Base-by-base conservation (phyloP, 805 yeast genomes). In the Candida odintsovae region DNA sequence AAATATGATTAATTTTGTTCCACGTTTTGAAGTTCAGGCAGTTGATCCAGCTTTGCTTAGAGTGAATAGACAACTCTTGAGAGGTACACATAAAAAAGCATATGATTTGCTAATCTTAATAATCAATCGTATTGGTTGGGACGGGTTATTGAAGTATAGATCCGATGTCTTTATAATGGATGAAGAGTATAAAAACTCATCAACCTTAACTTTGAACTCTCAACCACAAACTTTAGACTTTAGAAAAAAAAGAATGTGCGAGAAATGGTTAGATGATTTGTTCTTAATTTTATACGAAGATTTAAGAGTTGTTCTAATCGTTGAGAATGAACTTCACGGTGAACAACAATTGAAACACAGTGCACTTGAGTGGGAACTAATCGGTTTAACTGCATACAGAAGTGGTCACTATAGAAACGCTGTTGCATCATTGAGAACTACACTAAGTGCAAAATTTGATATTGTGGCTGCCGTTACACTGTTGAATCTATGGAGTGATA, bases 111-210 rank as follows among this genome's bases (percentile, higher is more conserved):
- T 92, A 47, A 80, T 95, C 5, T 70, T 79, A 9, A 75, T 94
- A 52, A 79, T 82, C 3, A 75, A 82, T 18, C 66, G 73, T 21
- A 69, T 82, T 37, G 97, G 97, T 4, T 92, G 99, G 99, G 88
- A 87, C 54, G 77, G 75, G 31, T 64, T 89, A 31, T 71, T 90
- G 53, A 69, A 71, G 47, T 58, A 82, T 35, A 78, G 96, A 48
- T 79, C 90, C 1, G 68, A 72, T 18, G 81, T 86, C 0, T 92
- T 92, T 65, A 79, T 88, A 10, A 92, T 92, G 90, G 87, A 82
- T 57, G 80, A 76, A 37, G 92, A 86, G 58, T 80, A 80, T 54
- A 72, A 74, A 50, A 63, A 58, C 33, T 47, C 61, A 6, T 59
- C 63, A 37, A 49, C 60, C 5, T 47, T 47, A n/a, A 45, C 58